phyloP scores from a whole-genome alignment of 2,329 filamentous ascomycete genomes.

The Hypoxylon rubiginosum region DNA sequence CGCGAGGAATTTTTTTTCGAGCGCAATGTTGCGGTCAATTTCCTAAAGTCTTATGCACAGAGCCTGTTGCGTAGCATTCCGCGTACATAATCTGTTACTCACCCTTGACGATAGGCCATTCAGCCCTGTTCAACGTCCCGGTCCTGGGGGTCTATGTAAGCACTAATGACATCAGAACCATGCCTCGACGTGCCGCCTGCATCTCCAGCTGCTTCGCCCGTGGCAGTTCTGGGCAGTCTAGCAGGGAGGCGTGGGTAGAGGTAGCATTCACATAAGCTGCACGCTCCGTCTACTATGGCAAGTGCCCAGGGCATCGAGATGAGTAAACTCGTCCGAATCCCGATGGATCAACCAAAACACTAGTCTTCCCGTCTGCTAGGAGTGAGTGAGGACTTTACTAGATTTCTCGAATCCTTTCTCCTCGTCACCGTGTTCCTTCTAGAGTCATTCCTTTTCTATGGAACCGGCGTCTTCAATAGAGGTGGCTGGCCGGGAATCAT shows the following conservation, averaged over 20 bases:
- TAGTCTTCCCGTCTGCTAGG: background rate
- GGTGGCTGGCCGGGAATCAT: constrained; percentile 1
- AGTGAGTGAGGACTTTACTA: constrained; percentile 17
- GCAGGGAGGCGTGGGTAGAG: constrained; percentile 3
- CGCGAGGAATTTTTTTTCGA: background rate
- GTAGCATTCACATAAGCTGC: constrained; percentile 4
- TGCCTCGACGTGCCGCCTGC: background rate
- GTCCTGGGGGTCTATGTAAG: constrained; percentile 25
- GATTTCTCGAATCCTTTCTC: constrained; percentile 15
- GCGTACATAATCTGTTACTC: constrained; percentile 4
- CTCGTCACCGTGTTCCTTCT: constrained; percentile 1
- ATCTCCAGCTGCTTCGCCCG: background rate
- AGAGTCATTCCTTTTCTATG: constrained; percentile 3
- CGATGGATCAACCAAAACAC: background rate
- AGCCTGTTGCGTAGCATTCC: background rate
- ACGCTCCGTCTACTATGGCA: background rate
- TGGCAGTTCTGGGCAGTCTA: background rate
- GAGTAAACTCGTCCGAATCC: constrained; percentile 13
- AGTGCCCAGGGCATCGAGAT: constrained; percentile 1
- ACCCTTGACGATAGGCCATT: constrained; percentile 15
- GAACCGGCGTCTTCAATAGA: constrained; percentile 12
- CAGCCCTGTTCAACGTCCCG: constrained; percentile 20
- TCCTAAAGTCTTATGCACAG: constrained; percentile 11
- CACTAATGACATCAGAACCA: constrained; percentile 32
- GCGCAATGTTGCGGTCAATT: background rate